Conservation (phyloP, 164 flowering plant genomes). For the Chimonanthus salicifolius region DNA sequence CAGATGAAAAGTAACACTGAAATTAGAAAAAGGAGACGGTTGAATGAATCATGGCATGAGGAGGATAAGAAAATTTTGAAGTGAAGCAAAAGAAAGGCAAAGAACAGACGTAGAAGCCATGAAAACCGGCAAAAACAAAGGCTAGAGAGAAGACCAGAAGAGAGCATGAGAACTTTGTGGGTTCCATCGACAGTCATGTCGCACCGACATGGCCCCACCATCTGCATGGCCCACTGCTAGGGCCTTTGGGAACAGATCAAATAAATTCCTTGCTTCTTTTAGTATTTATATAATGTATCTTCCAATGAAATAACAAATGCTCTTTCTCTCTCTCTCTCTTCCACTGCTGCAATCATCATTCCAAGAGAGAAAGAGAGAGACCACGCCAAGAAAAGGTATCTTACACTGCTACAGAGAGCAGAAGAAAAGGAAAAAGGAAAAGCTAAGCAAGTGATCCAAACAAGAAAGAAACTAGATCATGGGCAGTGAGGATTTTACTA, state of each 20-base stretch:
- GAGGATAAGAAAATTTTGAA: not conserved
- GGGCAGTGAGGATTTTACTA: not conserved
- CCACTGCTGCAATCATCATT: conserved; percentile 6
- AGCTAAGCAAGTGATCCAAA: not conserved
- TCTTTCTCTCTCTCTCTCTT: too few species aligned
- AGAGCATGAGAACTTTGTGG: not conserved
- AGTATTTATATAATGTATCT: not conserved
- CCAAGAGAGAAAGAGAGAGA: not conserved
- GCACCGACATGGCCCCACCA: conserved; percentile 4
- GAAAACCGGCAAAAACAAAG: not conserved
- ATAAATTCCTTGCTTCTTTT: not conserved
- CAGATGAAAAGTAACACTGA: not conserved
- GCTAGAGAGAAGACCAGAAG: not conserved
- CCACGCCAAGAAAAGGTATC: not conserved
- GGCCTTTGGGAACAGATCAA: conserved; percentile 2
- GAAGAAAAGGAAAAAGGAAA: not conserved
- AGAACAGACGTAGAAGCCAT: not conserved
- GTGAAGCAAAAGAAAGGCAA: not conserved
- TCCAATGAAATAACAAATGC: not conserved
- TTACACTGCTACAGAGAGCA: not conserved
- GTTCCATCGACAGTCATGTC: not conserved
- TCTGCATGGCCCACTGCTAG: not conserved
- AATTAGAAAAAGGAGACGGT: not conserved
- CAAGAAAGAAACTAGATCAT: not conserved
- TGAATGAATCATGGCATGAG: too few species aligned